Evolutionary conservation across 768 basidiomycete species (phyloP), one percentile per base, ranked within the genome.

Genomic region (Galerina marginata): DNA sequence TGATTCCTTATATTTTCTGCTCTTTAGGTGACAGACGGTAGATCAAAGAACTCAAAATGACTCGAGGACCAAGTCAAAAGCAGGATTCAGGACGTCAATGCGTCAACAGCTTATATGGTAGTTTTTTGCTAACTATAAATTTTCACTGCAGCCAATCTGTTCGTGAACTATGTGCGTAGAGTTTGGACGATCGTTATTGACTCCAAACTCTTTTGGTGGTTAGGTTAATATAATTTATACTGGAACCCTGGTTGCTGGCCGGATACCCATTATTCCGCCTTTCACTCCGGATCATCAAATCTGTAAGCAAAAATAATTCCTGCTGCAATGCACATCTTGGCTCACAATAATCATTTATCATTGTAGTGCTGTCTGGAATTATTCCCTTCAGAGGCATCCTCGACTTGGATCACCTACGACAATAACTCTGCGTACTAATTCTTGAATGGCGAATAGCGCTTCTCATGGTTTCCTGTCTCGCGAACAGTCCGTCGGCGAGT

Each of bases 151-250:
- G 74, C 75, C 37, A 75, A 77, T 67, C 71, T 73, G 49, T 73
- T 76, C 25, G 73, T 76, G 55, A 66, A 67, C 54, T 70, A 72
- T 65, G 74, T 74, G 12, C 23, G 73, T 74, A n/a, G 12, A 37
- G 2, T 14, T 39, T 42, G 33, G 46, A 1, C 36, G 49, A 36
- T 26, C 11, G 25, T 40, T 12, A 43, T 7, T 38, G 10, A 20
- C 14, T 25, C 43, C 39, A 58, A 14, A 36, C 42, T 56, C 6
- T 25, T 16, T n/a, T n/a, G 16, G n/a, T 33, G 29, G 36, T 7
- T 65, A 84, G 80, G 76, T 75, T 55, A 82, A 84, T 62, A 71
- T 83, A 64, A 73, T 86, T 25, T 84, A 83, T 62, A 78, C 85
- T n/a, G 81, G 72, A 2, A 71, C 71, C 23, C 62, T n/a, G n/a